Evolutionary conservation across 176 grass and related monocot species (phyloP), one percentile per base, ranked within the genome.

Genomic region (Puya raimondii): DNA sequence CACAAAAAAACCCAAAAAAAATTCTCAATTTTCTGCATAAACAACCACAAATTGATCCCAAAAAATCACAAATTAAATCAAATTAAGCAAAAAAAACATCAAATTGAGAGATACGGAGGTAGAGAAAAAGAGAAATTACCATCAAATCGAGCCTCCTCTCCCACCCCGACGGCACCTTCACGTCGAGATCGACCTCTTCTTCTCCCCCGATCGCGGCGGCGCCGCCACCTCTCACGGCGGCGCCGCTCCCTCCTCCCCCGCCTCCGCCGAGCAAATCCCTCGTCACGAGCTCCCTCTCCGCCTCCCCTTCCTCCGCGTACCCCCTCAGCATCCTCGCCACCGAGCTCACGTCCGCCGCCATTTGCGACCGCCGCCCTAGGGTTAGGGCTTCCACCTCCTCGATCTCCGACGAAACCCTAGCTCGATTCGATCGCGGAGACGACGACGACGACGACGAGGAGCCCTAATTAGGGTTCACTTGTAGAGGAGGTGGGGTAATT

Each of bases 241-340:
- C 76, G 33, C 80, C 72, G 12, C 69, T 63, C 6, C 16, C 22
- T 0, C 21, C 74, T 2, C 1, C 50, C 15, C 20, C 56, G 15
- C 77, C 80, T 2, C 77, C 70, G 58, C 81, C 78, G 3, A 88
- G 85, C 49, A 88, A 78, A 66, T 88, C 81, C 85, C 83, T 84
- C 10, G 81, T 88, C 65, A 88, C 81, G n/a, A 88, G 65, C 81
- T 88, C 73, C 77, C 65, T 56, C 56, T 61, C 21, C 59, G 58
- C 77, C 5, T 70, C 58, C 74, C 80, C 85, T 12, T 12, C 64
- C 64, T 65, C 64, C 11, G 23, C 23, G 20, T 65, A 33, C 16
- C 78, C 58, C 3, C 73, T 73, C 47, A 88, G 81, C 81, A 80
- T 64, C 81, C 81, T 78, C 10, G 74, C 81, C 10, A 88, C 71